Conservation (phyloP, 352 stramenopile genomes). For the Pythium vanterpoolii region DNA sequence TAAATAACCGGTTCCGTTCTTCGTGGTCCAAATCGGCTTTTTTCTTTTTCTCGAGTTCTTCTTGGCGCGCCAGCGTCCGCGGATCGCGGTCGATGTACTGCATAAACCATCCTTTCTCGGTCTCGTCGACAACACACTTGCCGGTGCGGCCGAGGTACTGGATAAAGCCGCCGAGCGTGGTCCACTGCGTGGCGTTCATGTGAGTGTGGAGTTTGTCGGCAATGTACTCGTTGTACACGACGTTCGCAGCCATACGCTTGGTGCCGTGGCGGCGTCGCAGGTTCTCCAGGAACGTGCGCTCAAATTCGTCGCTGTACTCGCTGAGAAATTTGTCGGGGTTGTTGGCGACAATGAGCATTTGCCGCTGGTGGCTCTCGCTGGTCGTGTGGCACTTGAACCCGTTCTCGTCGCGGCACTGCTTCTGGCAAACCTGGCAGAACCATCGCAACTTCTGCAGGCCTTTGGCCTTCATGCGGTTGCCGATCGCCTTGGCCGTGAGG, state of each 20-base stretch:
- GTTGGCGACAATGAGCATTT: conserved; percentile 98
- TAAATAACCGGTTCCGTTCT: conserved; percentile 74
- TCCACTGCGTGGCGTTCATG: conserved; percentile 99
- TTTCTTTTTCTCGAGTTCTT: conserved; percentile 85
- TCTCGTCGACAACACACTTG: conserved; percentile 97
- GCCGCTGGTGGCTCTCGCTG: conserved; percentile 96
- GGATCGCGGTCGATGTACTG: conserved; percentile 95
- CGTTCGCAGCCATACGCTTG: conserved; percentile 95
- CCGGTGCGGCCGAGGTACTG: conserved; percentile 98
- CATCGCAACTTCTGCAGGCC: conserved; percentile 98
- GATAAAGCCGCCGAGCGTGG: conserved; percentile 95
- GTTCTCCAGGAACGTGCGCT: conserved; percentile 94
- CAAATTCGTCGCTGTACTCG: conserved; percentile 92
- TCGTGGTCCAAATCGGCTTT: conserved; percentile 90
- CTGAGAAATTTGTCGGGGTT: conserved; percentile 95
- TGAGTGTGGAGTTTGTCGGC: conserved; percentile 98
- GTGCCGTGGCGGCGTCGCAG: conserved; percentile 93
- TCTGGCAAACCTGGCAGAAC: conserved; percentile 99
- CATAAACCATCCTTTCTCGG: conserved; percentile 98
- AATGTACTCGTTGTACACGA: conserved; percentile 99
- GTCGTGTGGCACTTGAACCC: conserved; percentile 99
- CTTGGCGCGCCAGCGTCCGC: conserved; percentile 83
- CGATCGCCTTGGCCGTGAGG: conserved; percentile 82
- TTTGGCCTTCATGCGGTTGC: conserved; percentile 89
- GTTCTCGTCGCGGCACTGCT: conserved; percentile 99